Base-by-base conservation (phyloP, 2,329 filamentous ascomycete genomes). In the Tolypocladium inflatum region DNA sequence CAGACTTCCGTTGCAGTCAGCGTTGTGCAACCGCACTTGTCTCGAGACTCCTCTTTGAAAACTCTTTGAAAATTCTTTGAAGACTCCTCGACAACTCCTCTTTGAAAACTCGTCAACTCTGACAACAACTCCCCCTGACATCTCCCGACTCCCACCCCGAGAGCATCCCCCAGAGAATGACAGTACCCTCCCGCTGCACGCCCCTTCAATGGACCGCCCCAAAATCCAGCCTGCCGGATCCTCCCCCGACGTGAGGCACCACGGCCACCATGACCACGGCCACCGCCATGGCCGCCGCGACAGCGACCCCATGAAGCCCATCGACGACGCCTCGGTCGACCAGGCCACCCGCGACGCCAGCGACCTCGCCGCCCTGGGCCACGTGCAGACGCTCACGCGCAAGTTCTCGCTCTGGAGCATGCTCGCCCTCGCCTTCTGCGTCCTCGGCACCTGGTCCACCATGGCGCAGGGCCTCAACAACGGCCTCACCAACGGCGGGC, bases 391-490 rank as follows among this genome's bases (percentile, higher is more conserved):
- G 19, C 70, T 77, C 45, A 63, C 67, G 3, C 73, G 74, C 60
- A 77, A 83, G 63, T 84, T 84, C 65, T 74, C 74, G 65, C 67
- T 77, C 8, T 78, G 75, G 77, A 82, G 79, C 67, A 82, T 84
- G 79, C 72, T 84, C 13, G 77, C 79, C 23, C 73, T 84, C 23
- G 78, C 81, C 35, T 82, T 84, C 59, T 80, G 76, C 59, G 79
- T 84, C 17, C 71, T 84, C 37, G 81, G 81, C 59, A 84, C 81
- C 5, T 84, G 80, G 74, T 80, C 79, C 0, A 83, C 80, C 0
- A 80, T 83, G 60, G 81, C 81, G 0, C 80, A 83, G 64, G 69
- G 67, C 50, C 60, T 74, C 6, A 65, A 65, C 58, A 80, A 74
- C 59, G 81, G 80, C 7, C 72, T 84, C 41, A 76, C 73, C n/a